Conservation (phyloP, 306 rosid species). For the Castanea sativa region DNA sequence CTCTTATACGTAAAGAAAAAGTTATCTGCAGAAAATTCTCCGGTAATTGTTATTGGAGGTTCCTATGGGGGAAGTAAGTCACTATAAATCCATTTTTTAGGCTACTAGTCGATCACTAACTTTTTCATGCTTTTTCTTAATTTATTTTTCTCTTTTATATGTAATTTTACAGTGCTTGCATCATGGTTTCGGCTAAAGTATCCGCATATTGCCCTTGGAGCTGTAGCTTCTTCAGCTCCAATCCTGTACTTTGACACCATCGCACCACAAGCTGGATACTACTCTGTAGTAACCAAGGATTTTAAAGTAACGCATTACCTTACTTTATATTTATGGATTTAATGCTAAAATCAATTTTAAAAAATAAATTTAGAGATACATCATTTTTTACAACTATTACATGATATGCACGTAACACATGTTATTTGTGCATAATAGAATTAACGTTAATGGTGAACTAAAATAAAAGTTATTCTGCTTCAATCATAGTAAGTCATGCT, state of each 20-base stretch:
- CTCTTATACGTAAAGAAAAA: slow-evolving; percentile 49
- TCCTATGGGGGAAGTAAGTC: slow-evolving; percentile 89
- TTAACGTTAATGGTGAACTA: no score
- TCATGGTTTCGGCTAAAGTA: slow-evolving; percentile 87
- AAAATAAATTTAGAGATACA: neutral
- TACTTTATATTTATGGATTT: neutral
- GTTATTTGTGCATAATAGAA: no score
- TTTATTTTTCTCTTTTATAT: neutral
- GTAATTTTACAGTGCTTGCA: slow-evolving; percentile 61
- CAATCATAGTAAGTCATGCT: no score
- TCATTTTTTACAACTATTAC: no score
- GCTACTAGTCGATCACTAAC: neutral
- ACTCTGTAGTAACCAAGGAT: slow-evolving; percentile 49
- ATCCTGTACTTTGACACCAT: slow-evolving; percentile 63
- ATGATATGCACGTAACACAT: no score
- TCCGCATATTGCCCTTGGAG: slow-evolving; percentile 74
- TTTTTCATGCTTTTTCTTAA: neutral
- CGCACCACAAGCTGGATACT: slow-evolving; percentile 49
- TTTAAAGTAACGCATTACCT: slow-evolving; percentile 41
- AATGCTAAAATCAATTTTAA: neutral
- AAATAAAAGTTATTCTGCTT: neutral
- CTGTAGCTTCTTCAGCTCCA: slow-evolving; percentile 86
- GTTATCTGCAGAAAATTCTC: slow-evolving; percentile 44
- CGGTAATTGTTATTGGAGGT: slow-evolving; percentile 71
- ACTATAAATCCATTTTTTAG: neutral